A percentile compares a stretch with the other conserved stretches of the same genome.
These are phyloP conservation scores for Canariomyces notabilis DNA, from an alignment of 2,329 filamentous ascomycete species.

Conservation along the genomic window DNA sequence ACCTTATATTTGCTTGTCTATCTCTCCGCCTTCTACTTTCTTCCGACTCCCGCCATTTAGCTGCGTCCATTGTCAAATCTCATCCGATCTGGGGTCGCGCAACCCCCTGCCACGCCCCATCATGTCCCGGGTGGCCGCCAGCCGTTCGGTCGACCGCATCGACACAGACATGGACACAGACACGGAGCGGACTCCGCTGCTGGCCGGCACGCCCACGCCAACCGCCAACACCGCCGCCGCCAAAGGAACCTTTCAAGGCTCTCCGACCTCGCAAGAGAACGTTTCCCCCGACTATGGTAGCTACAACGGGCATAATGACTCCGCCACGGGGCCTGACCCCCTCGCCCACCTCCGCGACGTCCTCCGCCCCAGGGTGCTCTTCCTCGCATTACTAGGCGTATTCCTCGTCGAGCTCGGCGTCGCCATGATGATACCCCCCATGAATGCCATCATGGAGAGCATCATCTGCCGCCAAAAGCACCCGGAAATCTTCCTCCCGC, in stretches of 20 bases:
- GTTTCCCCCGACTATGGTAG: background rate
- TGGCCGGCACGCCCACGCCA: constrained; percentile 9
- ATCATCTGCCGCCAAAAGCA: constrained; percentile 48
- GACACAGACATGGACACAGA: constrained; percentile 1
- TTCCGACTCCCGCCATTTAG: no score
- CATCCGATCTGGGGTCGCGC: background rate
- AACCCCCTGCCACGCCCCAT: background rate
- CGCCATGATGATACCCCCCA: constrained; percentile 34
- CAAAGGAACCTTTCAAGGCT: background rate
- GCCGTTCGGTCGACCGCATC: constrained; percentile 6
- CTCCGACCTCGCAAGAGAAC: background rate
- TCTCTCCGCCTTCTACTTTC: background rate
- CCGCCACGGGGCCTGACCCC: background rate
- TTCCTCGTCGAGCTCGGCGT: constrained; percentile 40
- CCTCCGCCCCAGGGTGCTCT: constrained; percentile 25
- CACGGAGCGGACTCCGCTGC: constrained; percentile 11
- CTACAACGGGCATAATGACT: background rate
- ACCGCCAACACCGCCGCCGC: background rate
- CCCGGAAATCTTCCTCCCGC: constrained; percentile 32
- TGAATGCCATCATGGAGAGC: constrained; percentile 47
- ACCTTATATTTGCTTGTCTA: no score
- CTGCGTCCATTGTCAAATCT: no score
- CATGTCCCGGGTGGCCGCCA: constrained; percentile 2
- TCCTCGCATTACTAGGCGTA: constrained; percentile 31
- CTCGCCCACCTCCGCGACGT: constrained; percentile 15